Evolutionary conservation across 345 rosid species (phyloP).

Genomic region (Syzygium jambos): DNA sequence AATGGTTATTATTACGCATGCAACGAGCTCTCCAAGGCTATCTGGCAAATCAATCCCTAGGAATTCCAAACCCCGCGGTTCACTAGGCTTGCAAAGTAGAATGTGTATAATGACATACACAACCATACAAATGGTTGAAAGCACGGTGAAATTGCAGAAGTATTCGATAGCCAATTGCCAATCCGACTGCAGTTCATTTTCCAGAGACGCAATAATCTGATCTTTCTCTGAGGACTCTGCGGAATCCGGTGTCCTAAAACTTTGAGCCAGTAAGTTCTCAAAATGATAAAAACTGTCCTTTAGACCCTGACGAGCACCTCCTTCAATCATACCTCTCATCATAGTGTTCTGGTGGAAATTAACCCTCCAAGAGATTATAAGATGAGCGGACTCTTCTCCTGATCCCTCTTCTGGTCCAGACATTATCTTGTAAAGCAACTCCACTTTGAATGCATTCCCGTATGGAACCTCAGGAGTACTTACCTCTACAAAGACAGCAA

Average conservation of each 20-base stretch:
- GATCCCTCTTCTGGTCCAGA: constrained; percentile 38
- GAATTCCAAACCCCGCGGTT: constrained; percentile 62
- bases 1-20: constrained; percentile 43
- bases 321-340: constrained; percentile 87
- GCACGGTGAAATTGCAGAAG: constrained; percentile 58
- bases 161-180: constrained; percentile 49
- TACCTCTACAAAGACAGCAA: constrained; percentile 41
- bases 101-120: constrained; percentile 54
- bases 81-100: constrained; percentile 35
- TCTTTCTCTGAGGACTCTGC: constrained; percentile 30
- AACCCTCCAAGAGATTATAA: constrained; percentile 69
- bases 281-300: constrained; percentile 70
- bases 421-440: constrained; percentile 71
- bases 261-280: constrained; percentile 40
- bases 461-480: constrained; percentile 83
- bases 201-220: constrained; percentile 50
- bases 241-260: constrained; percentile 31
- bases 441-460: constrained; percentile 55
- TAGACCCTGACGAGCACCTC: constrained; percentile 76
- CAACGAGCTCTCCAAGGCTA: constrained; percentile 74
- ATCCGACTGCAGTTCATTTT: constrained; percentile 55
- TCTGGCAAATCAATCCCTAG: constrained; percentile 78
- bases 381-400: constrained; percentile 50
- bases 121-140: constrained; percentile 45
- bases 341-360: constrained; percentile 54